phyloP scores from a whole-genome alignment of 169 alveolate genomes.

The Neospora caninum region DNA sequence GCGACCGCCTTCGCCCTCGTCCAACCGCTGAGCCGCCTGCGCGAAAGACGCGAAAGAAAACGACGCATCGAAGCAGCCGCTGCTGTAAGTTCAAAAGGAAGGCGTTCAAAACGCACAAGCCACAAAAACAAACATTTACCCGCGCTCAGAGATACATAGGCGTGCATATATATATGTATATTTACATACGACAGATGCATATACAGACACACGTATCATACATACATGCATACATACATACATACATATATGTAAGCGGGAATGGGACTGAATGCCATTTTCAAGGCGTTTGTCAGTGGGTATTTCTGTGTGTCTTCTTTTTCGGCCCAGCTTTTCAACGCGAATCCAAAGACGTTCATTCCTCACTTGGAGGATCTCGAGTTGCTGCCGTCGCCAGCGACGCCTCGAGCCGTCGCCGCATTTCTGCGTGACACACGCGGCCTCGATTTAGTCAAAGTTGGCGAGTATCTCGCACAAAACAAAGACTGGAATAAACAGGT shows the following conservation, averaged over 20 bases:
- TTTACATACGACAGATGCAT: neutral
- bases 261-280: too few species aligned
- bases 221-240: neutral
- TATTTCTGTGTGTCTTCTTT: too few species aligned
- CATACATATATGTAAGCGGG: neutral
- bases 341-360: slow-evolving; percentile 38
- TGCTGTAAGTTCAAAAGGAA: neutral
- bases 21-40: neutral
- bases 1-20: slow-evolving; percentile 14
- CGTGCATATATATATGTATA: too few species aligned
- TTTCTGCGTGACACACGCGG: slow-evolving; percentile 59
- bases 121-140: too few species aligned
- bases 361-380: slow-evolving; percentile 48
- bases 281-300: too few species aligned
- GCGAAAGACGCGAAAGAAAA: slow-evolving; percentile 4
- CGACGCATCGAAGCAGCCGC: neutral
- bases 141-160: too few species aligned
- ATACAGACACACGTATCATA: neutral
- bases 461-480: slow-evolving; percentile 47
- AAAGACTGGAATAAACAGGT: slow-evolving; percentile 61
- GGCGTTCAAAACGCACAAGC: too few species aligned
- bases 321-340: slow-evolving; percentile 15
- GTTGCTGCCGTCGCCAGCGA: slow-evolving; percentile 65
- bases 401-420: slow-evolving; percentile 61
- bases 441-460: slow-evolving; percentile 55